Conservation (phyloP, 1,284 basidiomycete genomes). For the Trichosporon sp. region DNA sequence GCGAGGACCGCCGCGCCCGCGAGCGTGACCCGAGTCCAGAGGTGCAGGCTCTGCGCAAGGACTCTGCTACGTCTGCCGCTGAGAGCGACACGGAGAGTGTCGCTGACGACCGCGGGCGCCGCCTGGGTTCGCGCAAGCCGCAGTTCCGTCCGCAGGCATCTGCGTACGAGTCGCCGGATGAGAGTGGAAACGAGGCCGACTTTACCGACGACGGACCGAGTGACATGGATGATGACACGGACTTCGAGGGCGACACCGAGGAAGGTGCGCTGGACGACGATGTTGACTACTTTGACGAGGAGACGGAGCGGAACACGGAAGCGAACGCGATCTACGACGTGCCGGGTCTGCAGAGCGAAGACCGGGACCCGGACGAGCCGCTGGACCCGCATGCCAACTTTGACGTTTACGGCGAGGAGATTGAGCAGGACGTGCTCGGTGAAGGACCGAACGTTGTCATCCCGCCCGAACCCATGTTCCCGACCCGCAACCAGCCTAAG, state of each 20-base stretch:
- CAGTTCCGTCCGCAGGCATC: conserved; percentile 54
- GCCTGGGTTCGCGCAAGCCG: conserved; percentile 1
- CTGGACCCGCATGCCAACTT: conserved; percentile 34
- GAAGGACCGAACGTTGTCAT: conserved; percentile 78
- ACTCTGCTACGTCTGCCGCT: conserved; percentile 63
- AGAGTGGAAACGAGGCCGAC: conserved; percentile 40
- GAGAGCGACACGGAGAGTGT: conserved; percentile 63
- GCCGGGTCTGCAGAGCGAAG: conserved; percentile 41
- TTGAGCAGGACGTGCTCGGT: conserved; percentile 55
- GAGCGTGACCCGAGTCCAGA: conserved; percentile 65
- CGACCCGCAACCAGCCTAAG: conserved; percentile 31
- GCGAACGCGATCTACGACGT: conserved; percentile 64
- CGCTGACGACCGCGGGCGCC: conserved; percentile 53
- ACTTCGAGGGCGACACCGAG: conserved; percentile 54
- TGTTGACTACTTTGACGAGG: conserved; percentile 67
- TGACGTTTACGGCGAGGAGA: conserved; percentile 59
- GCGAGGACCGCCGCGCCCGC: conserved; percentile 56
- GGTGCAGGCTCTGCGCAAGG: conserved; percentile 67
- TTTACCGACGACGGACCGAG: conserved; percentile 56
- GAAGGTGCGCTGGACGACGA: conserved; percentile 53
- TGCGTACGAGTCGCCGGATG: conserved; percentile 49
- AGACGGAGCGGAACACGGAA: conserved; percentile 73
- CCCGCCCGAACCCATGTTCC: conserved; percentile 51
- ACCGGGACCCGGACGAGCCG: conserved; percentile 31
- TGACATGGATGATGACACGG: conserved; percentile 35